phyloP scores from a whole-genome alignment of 2,329 filamentous ascomycete genomes.

The Aspergillus sergii region DNA sequence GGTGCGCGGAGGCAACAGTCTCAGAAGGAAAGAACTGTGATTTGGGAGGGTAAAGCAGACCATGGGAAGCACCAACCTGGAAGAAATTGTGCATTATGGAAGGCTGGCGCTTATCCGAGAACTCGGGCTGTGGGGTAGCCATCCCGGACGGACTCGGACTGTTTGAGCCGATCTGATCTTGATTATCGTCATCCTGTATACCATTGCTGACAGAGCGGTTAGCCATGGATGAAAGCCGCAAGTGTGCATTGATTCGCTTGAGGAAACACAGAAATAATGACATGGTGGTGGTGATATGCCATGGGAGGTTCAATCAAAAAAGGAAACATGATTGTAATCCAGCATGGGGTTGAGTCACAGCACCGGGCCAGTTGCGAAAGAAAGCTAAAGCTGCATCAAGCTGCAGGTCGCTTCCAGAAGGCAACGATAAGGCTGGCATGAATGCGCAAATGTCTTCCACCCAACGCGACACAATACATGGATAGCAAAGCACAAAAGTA shows the following conservation, averaged over 20 bases:
- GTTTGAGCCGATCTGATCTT: constrained; percentile 63
- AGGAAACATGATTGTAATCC: background rate
- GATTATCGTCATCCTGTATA: constrained; percentile 44
- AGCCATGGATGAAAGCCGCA: constrained; percentile 24
- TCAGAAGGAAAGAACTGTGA: constrained; percentile 42
- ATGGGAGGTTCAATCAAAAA: background rate
- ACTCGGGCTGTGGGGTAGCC: constrained; percentile 90
- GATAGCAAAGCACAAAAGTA: constrained; percentile 11
- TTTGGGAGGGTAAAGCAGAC: constrained; percentile 57
- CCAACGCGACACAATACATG: constrained; percentile 10
- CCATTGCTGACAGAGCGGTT: constrained; percentile 29
- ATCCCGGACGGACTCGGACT: constrained; percentile 88
- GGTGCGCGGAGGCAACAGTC: constrained; percentile 28
- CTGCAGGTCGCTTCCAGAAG: constrained; percentile 7
- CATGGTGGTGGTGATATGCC: constrained; percentile 9
- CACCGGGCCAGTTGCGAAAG: background rate
- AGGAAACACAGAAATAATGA: constrained; percentile 12
- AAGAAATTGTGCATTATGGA: constrained; percentile 96
- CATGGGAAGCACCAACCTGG: constrained; percentile 94
- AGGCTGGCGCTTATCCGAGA: constrained; percentile 90
- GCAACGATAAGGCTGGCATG: constrained; percentile 10
- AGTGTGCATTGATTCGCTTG: constrained; percentile 2
- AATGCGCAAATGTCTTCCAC: constrained; percentile 11
- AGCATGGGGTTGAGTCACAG: background rate
- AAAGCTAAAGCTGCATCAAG: constrained; percentile 4